These are phyloP conservation scores for Cordyceps javanica DNA, from an alignment of 2,329 filamentous ascomycete genomes.

Conservation along the genomic window DNA sequence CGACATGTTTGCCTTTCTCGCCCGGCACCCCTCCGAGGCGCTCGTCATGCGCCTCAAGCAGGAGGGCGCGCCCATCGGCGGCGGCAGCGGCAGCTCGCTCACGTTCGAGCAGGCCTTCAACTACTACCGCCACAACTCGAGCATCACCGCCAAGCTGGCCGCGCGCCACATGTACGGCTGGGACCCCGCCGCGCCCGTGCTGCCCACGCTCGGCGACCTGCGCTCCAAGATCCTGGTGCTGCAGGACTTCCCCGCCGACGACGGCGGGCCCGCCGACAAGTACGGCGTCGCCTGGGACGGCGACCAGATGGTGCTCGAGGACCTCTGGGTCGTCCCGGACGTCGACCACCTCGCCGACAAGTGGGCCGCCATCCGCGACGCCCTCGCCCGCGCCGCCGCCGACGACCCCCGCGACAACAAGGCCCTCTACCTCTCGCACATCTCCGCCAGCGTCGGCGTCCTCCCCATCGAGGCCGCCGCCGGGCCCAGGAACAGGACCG, in stretches of 20 bases:
- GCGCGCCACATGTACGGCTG: conserved; percentile 31
- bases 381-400: conserved; percentile 33
- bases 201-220: conserved; percentile 40
- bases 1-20: conserved; percentile 40
- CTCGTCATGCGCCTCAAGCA: conserved; percentile 46
- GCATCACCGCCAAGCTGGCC: conserved; percentile 30
- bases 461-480: conserved; percentile 45
- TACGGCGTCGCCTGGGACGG: conserved; percentile 42
- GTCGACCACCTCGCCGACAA: conserved; percentile 39
- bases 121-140: conserved; percentile 29
- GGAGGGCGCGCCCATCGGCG: conserved; percentile 33
- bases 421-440: conserved; percentile 38
- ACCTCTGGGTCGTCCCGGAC: conserved; percentile 39
- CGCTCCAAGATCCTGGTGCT: conserved; percentile 42
- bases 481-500: conserved; percentile 34
- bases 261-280: conserved; percentile 16
- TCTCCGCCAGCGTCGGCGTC: conserved; percentile 43
- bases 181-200: conserved; percentile 22
- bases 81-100: conserved; percentile 26
- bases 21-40: conserved; percentile 38
- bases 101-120: conserved; percentile 42
- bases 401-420: conserved; percentile 27
- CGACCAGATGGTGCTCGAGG: conserved; percentile 39
- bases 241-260: conserved; percentile 37
- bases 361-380: conserved; percentile 37